Base-by-base conservation (phyloP, 331 rosid genomes). In the Quercus lobata region DNA sequence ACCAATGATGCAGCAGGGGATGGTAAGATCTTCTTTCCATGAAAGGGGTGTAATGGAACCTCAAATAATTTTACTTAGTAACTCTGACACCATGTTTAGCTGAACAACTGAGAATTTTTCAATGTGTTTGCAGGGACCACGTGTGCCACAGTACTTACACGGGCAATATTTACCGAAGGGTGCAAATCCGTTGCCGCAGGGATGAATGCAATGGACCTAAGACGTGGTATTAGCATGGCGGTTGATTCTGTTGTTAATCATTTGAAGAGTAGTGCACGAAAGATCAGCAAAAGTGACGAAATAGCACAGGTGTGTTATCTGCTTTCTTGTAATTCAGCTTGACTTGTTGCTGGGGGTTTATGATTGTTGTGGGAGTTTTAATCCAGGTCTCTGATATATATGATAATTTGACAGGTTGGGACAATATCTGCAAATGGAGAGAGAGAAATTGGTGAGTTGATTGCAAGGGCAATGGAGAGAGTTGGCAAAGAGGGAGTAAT, bases 171-270 rank as follows among this genome's bases (percentile, higher is more conserved):
- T 78, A 54, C 97, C 0, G 97, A 93, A 86, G 99, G 99, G 24
- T 95, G 99, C 90, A 95, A 95, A 86, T 95, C 99, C 11, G 98
- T 95, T 72, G 99, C 99, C 2, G 97, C 99, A 78, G 99, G 99
- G 78, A 91, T 95, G 97, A 95, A 95, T 88, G 99, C 99, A 10
- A 93, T 95, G 99, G 99, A 95, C 87, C 81, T 95, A 72, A 90
- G 99, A 79, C 97, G 99, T 9, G 99, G 99, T 53, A 91, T 95
- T 75, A 83, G 84, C 61, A 91, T 95, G 99, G 99, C 99, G 22
- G 96, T 95, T 32, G 99, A 95, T 82, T 80, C 91, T 62, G 98
- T 95, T 21, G 98, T 93, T 24, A 86, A 97, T 54, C 87, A 88
- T 87, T 81, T 95, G 86, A 95, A 95, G 87, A 91, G 98, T 81